phyloP scores from a whole-genome alignment of 2,329 filamentous ascomycete species.

The Bisporella sp. region DNA sequence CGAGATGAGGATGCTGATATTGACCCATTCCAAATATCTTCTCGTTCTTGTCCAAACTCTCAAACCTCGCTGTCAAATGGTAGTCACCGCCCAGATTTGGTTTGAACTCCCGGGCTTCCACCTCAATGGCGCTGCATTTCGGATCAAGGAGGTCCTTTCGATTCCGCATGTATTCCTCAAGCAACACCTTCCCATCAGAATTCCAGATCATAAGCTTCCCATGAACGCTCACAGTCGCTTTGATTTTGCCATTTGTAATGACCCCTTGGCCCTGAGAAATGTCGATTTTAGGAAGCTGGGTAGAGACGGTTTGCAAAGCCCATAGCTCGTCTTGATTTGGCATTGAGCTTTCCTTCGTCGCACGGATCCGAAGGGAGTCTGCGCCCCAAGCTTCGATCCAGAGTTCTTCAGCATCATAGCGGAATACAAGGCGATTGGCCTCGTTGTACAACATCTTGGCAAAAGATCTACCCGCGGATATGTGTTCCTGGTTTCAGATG shows the following conservation, averaged over 20 bases:
- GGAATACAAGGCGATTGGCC: constrained; percentile 21
- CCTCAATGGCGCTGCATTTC: constrained; percentile 42
- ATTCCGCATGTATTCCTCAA: constrained; percentile 46
- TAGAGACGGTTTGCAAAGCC: constrained; percentile 26
- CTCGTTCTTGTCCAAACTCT: constrained; percentile 46
- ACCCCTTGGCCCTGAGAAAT: constrained; percentile 19
- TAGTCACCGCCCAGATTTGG: constrained; percentile 40
- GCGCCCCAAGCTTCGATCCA: constrained; percentile 42
- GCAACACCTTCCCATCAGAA: constrained; percentile 27
- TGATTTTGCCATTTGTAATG: constrained; percentile 41
- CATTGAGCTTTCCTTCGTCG: constrained; percentile 32
- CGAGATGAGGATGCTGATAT: constrained; percentile 57
- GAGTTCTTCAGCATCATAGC: constrained; percentile 37
- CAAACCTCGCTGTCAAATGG: constrained; percentile 51
- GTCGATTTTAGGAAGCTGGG: neutral
- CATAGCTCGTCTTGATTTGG: constrained; percentile 30
- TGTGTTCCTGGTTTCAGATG: no score
- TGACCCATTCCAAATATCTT: constrained; percentile 63
- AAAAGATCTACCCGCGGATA: no score
- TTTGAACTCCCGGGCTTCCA: constrained; percentile 44
- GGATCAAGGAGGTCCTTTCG: constrained; percentile 40
- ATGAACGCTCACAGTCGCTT: constrained; percentile 33
- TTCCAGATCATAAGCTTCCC: constrained; percentile 41
- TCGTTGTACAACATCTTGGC: constrained; percentile 19
- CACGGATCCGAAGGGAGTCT: constrained; percentile 40